Evolutionary conservation across 345 rosid species (phyloP), one percentile per base, ranked within the genome.

Genomic region (Bruguiera parviflora): DNA sequence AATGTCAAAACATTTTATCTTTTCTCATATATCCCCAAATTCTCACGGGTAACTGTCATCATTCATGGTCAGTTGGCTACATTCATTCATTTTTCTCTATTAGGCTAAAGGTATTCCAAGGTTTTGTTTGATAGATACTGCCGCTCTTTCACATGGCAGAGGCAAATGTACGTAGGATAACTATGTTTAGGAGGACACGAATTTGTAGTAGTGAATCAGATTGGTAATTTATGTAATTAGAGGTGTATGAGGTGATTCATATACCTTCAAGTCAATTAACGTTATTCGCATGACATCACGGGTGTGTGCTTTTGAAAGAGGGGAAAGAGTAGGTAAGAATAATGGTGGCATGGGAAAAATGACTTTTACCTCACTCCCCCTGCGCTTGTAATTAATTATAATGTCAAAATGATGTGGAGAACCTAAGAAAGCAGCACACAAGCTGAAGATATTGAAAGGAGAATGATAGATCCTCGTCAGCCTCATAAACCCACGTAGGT

Each of bases 361-460:
- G 82, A 81, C 81, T 66, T 67, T 57, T 75, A 81, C 87, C 85
- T 75, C 79, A 81, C 75, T 68, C 46, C 20, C 19, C 33, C 20
- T 32, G 82, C 84, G 68, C 83, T 53, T 77, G 71, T 27, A 11
- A 72, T 29, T 61, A 63, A 56, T 73, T 66, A 51, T 46, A 46
- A 2, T 24, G 69, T 69, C 64, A 71, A 66, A 64, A 67, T 22
- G 39, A 15, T 52, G n/a, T 21, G 24, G 61, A 46, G 43, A 49
- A 10, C 47, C 47, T 43, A 43, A 43, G 47, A 11, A 43, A 13
- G 16, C 47, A 11, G 47, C 47, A 11, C 4, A 2, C 33, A 61
- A 72, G 47, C 49, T 49, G 56, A 64, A 58, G 39, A 33, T 63
- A 57, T 63, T 46, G 35, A 18, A 55, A 73, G 27, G 35, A 13